Evolutionary conservation across 2,329 filamentous ascomycete genomes (phyloP), one percentile per base, ranked within the genome.

Genomic region (Plenodomus lindquistii): DNA sequence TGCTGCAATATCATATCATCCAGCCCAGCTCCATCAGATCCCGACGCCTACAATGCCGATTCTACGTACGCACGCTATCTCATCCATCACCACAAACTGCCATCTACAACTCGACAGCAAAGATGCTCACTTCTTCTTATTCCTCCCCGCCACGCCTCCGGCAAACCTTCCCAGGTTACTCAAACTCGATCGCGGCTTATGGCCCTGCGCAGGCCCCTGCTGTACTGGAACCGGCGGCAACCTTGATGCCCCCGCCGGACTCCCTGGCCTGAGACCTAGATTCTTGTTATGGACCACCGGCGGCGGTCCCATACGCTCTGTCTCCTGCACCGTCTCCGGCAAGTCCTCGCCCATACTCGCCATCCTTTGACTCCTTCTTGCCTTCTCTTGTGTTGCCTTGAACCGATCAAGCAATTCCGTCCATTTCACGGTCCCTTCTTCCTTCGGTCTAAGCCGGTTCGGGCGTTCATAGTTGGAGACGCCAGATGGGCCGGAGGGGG

Each of bases 381-480:
- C 88, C 51, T 85, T 85, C 60, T 99, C 94, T 67, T 99, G 94
- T 1, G 95, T 93, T 43, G 81, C 84, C 59, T 89, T 89, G 75
- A 99, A 99, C 67, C 97, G 96, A 57, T 99, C 94, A 4, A 99
- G 81, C 29, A 99, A 80, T 62, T 99, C 94, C 2, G 83, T 84
- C 94, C 94, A 99, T 46, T 88, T 87, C 60, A 99, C 96, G 27
- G 85, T 86, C 44, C 84, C 85, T 46, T 97, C 92, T 57, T 95
- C 90, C 46, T 92, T 82, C 40, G 83, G 85, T 83, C 97, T 80
- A 40, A 97, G 80, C 8, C 61, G 81, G 59, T 89, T 93, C n/a
- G 77, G 72, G 9, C 79, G 73, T 52, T 80, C 79, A 53, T 79
- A 80, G 4, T 71, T 74, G 20, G 74, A 71, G 24, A 71, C 70